Conservation (phyloP, 129 eudicot genomes). For the Heracleum sosnowskyi region DNA sequence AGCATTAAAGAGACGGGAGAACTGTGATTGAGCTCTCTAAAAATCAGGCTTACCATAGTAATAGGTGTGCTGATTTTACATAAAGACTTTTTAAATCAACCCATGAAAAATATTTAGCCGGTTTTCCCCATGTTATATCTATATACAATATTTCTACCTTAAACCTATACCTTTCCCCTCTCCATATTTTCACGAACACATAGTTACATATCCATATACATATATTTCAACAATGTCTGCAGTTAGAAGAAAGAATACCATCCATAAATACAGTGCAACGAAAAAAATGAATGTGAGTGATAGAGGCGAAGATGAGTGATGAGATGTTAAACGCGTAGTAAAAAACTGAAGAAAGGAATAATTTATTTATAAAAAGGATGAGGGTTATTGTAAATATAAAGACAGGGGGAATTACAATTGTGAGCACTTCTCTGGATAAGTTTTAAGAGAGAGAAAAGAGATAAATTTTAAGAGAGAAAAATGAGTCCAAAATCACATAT, state of each 20-base stretch:
- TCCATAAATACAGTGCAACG: background rate
- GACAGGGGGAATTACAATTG: background rate
- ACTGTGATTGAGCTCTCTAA: background rate
- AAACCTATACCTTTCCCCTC: background rate
- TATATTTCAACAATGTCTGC: too few species aligned
- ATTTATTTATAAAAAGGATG: background rate
- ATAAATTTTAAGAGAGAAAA: background rate
- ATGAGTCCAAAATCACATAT: background rate
- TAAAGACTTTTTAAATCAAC: background rate
- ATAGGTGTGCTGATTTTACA: background rate
- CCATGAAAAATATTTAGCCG: background rate
- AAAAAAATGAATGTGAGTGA: background rate
- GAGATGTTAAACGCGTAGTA: background rate
- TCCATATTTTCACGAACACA: background rate
- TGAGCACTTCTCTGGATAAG: background rate
- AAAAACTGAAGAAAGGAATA: too few species aligned
- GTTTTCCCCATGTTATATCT: background rate
- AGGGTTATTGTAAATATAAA: background rate
- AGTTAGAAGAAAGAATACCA: background rate
- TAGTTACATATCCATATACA: too few species aligned
- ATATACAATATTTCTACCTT: background rate
- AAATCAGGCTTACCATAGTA: background rate
- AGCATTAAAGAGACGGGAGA: background rate
- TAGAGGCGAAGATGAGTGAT: background rate
- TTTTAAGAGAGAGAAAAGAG: too few species aligned